Conservation (phyloP, 225 moss, liverwort and hornwort genomes). For the Pseudisothecium myosuroides region DNA sequence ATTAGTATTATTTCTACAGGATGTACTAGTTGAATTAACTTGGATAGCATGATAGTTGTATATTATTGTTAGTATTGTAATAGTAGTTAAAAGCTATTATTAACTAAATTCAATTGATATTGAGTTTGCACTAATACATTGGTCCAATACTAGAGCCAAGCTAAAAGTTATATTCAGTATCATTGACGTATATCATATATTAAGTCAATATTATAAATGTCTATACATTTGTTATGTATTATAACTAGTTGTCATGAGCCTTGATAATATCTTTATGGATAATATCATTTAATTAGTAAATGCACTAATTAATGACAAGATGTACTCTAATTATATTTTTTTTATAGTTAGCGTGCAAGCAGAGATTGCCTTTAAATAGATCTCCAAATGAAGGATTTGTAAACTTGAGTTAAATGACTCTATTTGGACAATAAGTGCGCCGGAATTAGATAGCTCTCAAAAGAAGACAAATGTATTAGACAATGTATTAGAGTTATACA, state of each 20-base stretch:
- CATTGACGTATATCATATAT: neutral
- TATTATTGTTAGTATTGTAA: neutral
- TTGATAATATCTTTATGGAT: neutral
- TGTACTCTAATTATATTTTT: neutral
- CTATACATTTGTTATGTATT: neutral
- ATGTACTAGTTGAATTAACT: neutral
- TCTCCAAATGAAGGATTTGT: too few relatives aligned
- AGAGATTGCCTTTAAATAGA: neutral
- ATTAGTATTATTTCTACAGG: rapidly evolving
- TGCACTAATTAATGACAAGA: neutral
- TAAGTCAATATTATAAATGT: neutral
- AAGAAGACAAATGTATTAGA: too few relatives aligned
- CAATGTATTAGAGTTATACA: too few relatives aligned
- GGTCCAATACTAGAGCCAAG: rapidly evolving
- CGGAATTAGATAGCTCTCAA: rapidly evolving
- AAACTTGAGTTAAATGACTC: too few relatives aligned
- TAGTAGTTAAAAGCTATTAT: neutral
- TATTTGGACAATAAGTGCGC: too few relatives aligned
- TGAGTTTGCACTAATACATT: too few relatives aligned
- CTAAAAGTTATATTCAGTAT: too few relatives aligned
- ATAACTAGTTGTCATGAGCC: neutral
- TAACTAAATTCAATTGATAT: too few relatives aligned
- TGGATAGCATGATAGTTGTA: neutral
- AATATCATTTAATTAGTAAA: neutral
- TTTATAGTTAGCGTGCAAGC: neutral